Evolutionary conservation across 805 yeast genomes (phyloP).

Genomic region (Candida awuae): DNA sequence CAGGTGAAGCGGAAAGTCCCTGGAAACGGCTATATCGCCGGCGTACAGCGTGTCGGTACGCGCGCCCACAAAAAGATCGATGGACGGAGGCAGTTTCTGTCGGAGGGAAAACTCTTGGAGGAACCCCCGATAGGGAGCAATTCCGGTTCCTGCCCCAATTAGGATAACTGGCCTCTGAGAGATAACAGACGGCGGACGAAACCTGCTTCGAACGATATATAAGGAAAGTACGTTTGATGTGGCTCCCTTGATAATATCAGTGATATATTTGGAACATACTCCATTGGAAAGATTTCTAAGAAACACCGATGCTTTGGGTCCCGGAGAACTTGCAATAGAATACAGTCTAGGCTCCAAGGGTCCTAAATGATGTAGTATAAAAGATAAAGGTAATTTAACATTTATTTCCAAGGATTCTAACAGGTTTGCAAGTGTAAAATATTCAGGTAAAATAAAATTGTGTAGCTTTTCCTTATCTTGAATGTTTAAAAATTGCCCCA

Average conservation of each 20-base stretch:
- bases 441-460: constrained; percentile 45
- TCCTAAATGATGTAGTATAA: constrained; percentile 69
- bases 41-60: constrained; percentile 65
- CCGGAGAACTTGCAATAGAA: constrained; percentile 83
- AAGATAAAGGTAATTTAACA: constrained; percentile 57
- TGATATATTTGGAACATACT: constrained; percentile 77
- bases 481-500: constrained; percentile 4
- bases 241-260: constrained; percentile 49
- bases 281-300: constrained; percentile 83
- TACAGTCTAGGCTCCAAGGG: constrained; percentile 84
- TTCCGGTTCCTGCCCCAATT: constrained; percentile 96
- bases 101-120: constrained; percentile 52
- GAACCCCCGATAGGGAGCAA: constrained; percentile 93
- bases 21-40: background rate
- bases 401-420: constrained; percentile 51
- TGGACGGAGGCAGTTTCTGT: constrained; percentile 39
- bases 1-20: background rate
- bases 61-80: constrained; percentile 87
- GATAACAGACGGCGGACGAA: constrained; percentile 78
- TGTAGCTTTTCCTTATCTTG: constrained; percentile 33
- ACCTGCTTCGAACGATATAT: constrained; percentile 81
- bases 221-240: constrained; percentile 57
- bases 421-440: constrained; percentile 63
- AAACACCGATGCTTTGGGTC: constrained; percentile 61
- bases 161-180: constrained; percentile 65